Evolutionary conservation across 441 rosid genomes (phyloP), one percentile per base, ranked within the genome.

Genomic region (Geranium incanum): DNA sequence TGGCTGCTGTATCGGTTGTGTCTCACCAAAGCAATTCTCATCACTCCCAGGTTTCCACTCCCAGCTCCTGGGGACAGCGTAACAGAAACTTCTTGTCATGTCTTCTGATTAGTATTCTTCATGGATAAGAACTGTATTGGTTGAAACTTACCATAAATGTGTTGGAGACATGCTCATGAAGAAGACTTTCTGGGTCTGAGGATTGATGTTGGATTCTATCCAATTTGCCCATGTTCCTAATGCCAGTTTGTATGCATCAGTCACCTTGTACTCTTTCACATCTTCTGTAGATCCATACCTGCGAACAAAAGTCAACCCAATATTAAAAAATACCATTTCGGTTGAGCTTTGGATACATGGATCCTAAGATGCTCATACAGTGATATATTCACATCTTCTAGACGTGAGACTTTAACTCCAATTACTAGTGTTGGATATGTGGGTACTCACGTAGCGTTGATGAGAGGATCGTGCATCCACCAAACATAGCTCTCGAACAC

Each of bases 81-180:
- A 73, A 79, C 73, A 57, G 15, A 45, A 67, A 33, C 18, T 21
- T 60, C 12, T 45, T 3, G 60, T 52, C 4, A 52, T 0, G 19
- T 52, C 18, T 52, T 13, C 4, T 15, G 19, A 52, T 13, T 48
- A 2, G 3, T n/a, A n/a, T n/a, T 52, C 6, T 52, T 3, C 21
- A 15, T 55, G 5, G 12, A 41, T 11, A 41, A 11, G 1, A 6
- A 6, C 11, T 41, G 48, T 45, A 4, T 45, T 11, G 15, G 13
- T 15, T 15, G 70, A 21, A 38, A 83, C 88, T 84, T 72, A 90
- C 97, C 97, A 89, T 57, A 94, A 70, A 77, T 94, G 99, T 73
- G 97, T 92, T 0, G 99, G 97, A 66, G 97, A 94, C 97, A 87
- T 85, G 48, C 93, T 89, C 81, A 85, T 86, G 92, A 94, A 94